Evolutionary conservation across 495 filamentous ascomycete genomes (phyloP).

Genomic region (Immersiella caudata): DNA sequence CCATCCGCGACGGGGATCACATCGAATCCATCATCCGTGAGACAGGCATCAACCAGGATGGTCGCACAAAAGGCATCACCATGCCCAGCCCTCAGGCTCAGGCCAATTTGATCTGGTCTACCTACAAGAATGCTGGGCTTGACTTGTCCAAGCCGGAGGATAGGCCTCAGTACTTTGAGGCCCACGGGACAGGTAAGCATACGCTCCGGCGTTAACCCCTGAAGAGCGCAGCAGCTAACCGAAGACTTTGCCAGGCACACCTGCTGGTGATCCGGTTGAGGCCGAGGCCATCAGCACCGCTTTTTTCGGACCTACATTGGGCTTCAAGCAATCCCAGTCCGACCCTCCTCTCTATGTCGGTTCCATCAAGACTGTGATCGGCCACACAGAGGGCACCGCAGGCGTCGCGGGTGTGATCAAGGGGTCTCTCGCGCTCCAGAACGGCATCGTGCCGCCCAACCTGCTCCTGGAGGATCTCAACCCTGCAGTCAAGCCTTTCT

Average conservation of each 20-base stretch:
- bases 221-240: conserved; percentile 45
- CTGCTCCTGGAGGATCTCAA: conserved; percentile 53
- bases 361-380: conserved; percentile 58
- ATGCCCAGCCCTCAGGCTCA: conserved; percentile 56
- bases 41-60: conserved; percentile 58
- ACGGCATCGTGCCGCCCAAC: conserved; percentile 46
- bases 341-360: conserved; percentile 31
- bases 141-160: conserved; percentile 33
- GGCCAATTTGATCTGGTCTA: conserved; percentile 49
- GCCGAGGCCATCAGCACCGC: background rate
- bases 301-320: conserved; percentile 7
- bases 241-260: conserved; percentile 31
- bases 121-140: conserved; percentile 51
- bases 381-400: conserved; percentile 56
- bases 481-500: conserved; percentile 35
- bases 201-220: background rate
- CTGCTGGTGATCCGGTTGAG: conserved; percentile 11
- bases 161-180: conserved; percentile 52
- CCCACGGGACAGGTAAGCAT: conserved; percentile 35
- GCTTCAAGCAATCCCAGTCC: background rate
- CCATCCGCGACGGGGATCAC: conserved; percentile 49
- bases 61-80: conserved; percentile 53
- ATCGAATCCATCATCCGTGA: conserved; percentile 63
- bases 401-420: conserved; percentile 60
- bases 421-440: conserved; percentile 50